Evolutionary conservation across 2,329 filamentous ascomycete species (phyloP).

Genomic region (Fusarium solani-melongenae): DNA sequence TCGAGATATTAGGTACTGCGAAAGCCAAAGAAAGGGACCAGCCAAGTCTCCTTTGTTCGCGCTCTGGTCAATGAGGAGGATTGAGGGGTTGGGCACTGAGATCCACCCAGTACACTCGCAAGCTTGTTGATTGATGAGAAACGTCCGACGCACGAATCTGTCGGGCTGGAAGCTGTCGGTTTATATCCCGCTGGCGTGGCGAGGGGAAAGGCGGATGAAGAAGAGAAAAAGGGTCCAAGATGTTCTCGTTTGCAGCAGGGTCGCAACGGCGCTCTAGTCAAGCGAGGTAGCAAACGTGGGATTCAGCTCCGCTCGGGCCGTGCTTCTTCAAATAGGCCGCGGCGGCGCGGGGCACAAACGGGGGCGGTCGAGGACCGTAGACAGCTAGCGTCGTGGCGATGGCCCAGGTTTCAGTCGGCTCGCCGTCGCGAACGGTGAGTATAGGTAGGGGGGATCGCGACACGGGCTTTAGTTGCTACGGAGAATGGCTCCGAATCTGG

Average conservation of each 20-base stretch:
- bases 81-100: slow-evolving; percentile 32
- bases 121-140: slow-evolving; percentile 14
- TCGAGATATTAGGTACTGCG: slow-evolving; percentile 12
- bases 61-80: slow-evolving; percentile 34
- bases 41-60: slow-evolving; percentile 42
- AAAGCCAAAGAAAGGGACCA: slow-evolving; percentile 37
- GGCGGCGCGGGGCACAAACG: slow-evolving; percentile 41
- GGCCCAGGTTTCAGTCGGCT: slow-evolving; percentile 45
- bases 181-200: slow-evolving; percentile 16
- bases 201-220: slow-evolving; percentile 6
- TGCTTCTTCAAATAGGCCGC: slow-evolving; percentile 39
- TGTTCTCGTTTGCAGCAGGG: slow-evolving; percentile 15
- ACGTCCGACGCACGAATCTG: slow-evolving; percentile 7
- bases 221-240: slow-evolving; percentile 24
- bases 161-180: slow-evolving; percentile 10
- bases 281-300: slow-evolving; percentile 33
- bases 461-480: slow-evolving; percentile 28
- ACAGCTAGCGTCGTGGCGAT: slow-evolving; percentile 37
- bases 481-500: slow-evolving; percentile 10
- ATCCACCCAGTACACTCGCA: slow-evolving; percentile 36
- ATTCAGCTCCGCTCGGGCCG: slow-evolving; percentile 42
- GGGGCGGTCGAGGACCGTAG: slow-evolving; percentile 22
- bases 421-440: slow-evolving; percentile 42
- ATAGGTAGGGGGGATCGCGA: slow-evolving; percentile 39
- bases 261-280: slow-evolving; percentile 21